Percentiles rank a stretch among this genome's conserved stretches.
Evolutionary conservation across 176 grass and related monocot species (phyloP).

Genomic region (Cenchrus purpureus): DNA sequence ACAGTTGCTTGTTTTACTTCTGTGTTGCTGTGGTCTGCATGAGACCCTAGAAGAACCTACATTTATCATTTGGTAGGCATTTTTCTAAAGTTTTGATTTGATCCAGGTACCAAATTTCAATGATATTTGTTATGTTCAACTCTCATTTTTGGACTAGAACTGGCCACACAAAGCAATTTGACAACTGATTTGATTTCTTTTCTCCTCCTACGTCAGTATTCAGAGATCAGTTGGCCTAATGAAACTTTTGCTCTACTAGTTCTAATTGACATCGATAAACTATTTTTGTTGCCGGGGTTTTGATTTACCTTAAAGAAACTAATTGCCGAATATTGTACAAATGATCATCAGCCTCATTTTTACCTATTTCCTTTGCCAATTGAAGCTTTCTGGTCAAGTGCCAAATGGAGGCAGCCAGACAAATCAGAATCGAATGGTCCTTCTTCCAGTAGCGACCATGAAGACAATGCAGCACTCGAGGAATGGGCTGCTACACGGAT

Average conservation of each 20-base stretch:
- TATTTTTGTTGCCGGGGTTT: background rate
- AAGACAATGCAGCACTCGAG: constrained; percentile 57
- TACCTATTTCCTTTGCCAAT: constrained; percentile 21
- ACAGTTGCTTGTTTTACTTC: constrained; percentile 20
- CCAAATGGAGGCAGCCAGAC: constrained; percentile 50
- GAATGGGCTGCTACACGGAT: constrained; percentile 78
- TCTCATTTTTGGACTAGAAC: constrained; percentile 12
- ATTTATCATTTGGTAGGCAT: background rate
- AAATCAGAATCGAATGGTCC: constrained; percentile 57
- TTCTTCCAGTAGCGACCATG: constrained; percentile 67
- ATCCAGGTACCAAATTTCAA: background rate
- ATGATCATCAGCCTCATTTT: constrained; percentile 27
- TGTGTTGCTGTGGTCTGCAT: background rate
- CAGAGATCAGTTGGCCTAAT: background rate
- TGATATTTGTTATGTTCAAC: background rate
- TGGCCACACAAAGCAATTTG: constrained; percentile 22
- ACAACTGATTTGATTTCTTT: constrained; percentile 2
- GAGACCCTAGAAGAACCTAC: background rate
- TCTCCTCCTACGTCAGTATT: background rate
- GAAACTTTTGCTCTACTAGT: background rate
- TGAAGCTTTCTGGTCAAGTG: constrained; percentile 48
- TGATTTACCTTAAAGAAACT: background rate
- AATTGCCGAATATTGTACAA: background rate
- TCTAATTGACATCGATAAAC: background rate
- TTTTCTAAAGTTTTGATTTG: background rate